Percentiles rank a stretch among this genome's conserved stretches.
phyloP scores from a whole-genome alignment of 345 rosid species.

The Eucalyptus decipiens region DNA sequence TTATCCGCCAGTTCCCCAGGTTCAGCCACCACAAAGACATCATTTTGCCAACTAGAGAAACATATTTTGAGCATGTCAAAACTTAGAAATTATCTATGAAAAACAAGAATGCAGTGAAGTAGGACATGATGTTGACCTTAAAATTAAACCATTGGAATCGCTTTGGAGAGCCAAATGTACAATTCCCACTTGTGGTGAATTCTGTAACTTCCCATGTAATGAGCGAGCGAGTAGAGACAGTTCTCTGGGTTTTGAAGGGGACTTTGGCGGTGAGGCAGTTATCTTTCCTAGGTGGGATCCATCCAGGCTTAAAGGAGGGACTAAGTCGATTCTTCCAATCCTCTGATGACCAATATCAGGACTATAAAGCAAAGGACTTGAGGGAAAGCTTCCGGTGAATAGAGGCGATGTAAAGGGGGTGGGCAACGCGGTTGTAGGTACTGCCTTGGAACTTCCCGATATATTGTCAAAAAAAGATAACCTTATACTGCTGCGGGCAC shows the following conservation, averaged over 20 bases:
- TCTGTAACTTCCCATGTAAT: conserved; percentile 85
- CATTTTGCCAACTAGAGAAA: conserved; percentile 82
- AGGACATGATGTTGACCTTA: conserved; percentile 45
- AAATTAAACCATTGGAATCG: conserved; percentile 65
- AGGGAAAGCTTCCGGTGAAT: conserved; percentile 86
- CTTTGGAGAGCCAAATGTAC: conserved; percentile 88
- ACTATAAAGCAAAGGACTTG: conserved; percentile 84
- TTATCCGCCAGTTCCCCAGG: conserved; percentile 93
- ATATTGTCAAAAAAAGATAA: conserved; percentile 47
- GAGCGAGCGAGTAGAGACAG: conserved; percentile 67
- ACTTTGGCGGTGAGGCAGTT: conserved; percentile 53
- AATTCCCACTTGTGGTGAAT: conserved; percentile 85
- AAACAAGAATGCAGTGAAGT: not conserved
- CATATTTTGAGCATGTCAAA: conserved; percentile 6
- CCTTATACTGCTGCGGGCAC: conserved; percentile 59
- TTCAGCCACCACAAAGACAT: conserved; percentile 96
- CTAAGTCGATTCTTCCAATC: conserved; percentile 69
- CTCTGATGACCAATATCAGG: conserved; percentile 71
- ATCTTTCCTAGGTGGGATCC: conserved; percentile 53
- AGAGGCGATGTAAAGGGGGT: conserved; percentile 85
- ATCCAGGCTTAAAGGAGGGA: conserved; percentile 94
- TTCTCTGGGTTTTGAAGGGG: conserved; percentile 62
- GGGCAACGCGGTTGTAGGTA: conserved; percentile 53
- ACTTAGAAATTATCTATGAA: not conserved
- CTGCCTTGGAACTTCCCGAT: conserved; percentile 41